Evolutionary conservation across 805 yeast species (phyloP), one percentile per base, ranked within the genome.

Genomic region (Candida incommunis): DNA sequence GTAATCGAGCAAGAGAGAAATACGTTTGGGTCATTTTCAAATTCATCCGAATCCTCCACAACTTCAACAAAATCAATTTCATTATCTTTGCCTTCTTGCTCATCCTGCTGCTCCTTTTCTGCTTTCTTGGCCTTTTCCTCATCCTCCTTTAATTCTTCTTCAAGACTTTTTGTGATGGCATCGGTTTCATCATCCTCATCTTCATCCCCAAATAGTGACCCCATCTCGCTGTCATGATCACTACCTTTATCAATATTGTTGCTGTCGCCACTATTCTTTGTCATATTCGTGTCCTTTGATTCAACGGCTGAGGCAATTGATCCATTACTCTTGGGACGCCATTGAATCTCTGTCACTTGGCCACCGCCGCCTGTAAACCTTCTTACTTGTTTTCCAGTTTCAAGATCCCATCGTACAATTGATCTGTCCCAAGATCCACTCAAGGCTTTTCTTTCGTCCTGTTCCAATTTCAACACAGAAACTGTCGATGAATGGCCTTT

Each of bases 361-460:
- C 96, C 92, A 0, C 82, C 68, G 25, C 78, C 69, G 1, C 77
- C 79, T 2, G 60, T 54, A 56, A 69, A 85, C 23, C 69, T 60
- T 11, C 69, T 69, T 2, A 68, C 55, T 7, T 68, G 59, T 16
- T 66, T 61, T 1, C 96, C 96, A 0, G 81, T 73, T 51, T 84
- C 72, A 48, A 92, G 67, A 62, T 92, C 98, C 95, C 96, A 90
- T 50, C 80, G 75, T 4, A 77, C 60, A 1, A 90, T 71, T 20
- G 73, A 67, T 61, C 76, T 81, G 64, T 92, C 98, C 98, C 97
- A 92, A 16, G 86, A 73, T 0, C 95, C 96, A 43, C 92, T 79
- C 18, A 90, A 53, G 42, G 87, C 79, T 41, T 66, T 63, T 41
- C 72, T 72, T 54, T 90, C 90, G 4, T 63, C 64, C 26, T 69